These are phyloP conservation scores for Dendrobium huoshanense DNA, from an alignment of 106 monocot species.

Conservation along the genomic window DNA sequence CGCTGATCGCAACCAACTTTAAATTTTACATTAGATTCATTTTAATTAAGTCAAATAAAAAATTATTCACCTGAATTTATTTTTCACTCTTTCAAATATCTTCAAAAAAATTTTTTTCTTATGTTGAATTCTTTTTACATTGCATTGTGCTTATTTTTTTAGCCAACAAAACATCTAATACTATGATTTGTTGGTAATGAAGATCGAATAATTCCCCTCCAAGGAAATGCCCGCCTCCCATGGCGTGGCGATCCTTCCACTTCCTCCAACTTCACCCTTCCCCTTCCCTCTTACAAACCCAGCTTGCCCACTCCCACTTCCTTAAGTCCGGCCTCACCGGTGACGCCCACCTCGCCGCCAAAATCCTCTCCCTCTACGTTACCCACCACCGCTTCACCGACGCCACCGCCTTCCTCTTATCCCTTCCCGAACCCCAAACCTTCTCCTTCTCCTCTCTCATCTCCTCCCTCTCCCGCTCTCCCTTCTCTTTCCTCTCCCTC, in stretches of 20 bases:
- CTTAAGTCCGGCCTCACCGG: conserved; percentile 28
- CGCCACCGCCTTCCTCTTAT: conserved; percentile 21
- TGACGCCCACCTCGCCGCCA: conserved; percentile 23
- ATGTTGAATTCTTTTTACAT: no score
- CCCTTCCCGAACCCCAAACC: conserved; percentile 21
- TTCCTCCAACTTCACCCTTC: neutral
- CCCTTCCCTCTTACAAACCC: conserved; percentile 13
- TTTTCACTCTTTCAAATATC: no score
- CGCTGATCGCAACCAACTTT: no score
- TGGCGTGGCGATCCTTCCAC: neutral
- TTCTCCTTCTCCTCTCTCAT: conserved; percentile 33
- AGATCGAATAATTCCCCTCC: no score
- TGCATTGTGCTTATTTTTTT: no score
- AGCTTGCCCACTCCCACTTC: conserved; percentile 24
- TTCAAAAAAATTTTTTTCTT: no score
- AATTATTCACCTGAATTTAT: no score
- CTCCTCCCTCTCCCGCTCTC: conserved; percentile 24
- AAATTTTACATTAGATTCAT: no score
- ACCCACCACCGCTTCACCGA: conserved; percentile 14
- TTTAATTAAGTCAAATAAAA: no score
- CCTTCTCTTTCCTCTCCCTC: conserved; percentile 16
- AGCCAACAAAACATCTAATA: no score
- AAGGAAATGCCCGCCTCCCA: neutral
- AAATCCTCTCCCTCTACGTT: conserved; percentile 35
- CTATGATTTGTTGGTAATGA: no score